Percentiles rank a stretch among this genome's conserved stretches.
These are phyloP conservation scores for Nitzschia inconspicua DNA, from an alignment of 108 stramenopile species.

Conservation along the genomic window DNA sequence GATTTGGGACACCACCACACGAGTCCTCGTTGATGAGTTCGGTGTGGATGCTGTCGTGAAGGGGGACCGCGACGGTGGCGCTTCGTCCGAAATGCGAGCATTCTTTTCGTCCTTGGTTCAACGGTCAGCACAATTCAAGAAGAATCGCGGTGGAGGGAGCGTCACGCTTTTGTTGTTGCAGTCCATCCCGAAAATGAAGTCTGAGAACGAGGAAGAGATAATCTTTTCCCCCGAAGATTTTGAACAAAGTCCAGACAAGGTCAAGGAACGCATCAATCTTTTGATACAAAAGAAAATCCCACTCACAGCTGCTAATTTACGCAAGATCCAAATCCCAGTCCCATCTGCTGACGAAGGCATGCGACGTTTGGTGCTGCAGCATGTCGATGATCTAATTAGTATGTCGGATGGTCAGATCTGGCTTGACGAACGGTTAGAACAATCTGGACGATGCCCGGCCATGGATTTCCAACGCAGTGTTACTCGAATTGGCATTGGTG, in stretches of 20 bases:
- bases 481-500: constrained; percentile 85
- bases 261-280: constrained; percentile 58
- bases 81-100: constrained; percentile 85
- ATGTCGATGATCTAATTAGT: constrained; percentile 86
- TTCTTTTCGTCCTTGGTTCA: constrained; percentile 85
- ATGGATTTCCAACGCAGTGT: constrained; percentile 81
- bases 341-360: constrained; percentile 62
- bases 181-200: constrained; percentile 41
- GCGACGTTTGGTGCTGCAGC: constrained; percentile 72
- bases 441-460: constrained; percentile 59
- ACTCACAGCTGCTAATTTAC: constrained; percentile 70
- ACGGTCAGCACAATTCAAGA: constrained; percentile 80
- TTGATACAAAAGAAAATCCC: constrained; percentile 70
- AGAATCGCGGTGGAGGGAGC: constrained; percentile 70
- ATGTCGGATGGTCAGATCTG: constrained; percentile 91
- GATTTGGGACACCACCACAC: constrained; percentile 83
- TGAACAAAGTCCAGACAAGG: constrained; percentile 52
- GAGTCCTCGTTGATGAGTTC: constrained; percentile 69
- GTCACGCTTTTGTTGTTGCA: constrained; percentile 72
- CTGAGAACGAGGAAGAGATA: constrained; percentile 18
- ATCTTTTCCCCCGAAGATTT: constrained; percentile 71
- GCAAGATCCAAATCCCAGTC: constrained; percentile 80
- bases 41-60: constrained; percentile 80
- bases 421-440: constrained; percentile 57
- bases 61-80: constrained; percentile 74